Base-by-base conservation (phyloP, 305 asterid species). In the Fraxinus platypoda region DNA sequence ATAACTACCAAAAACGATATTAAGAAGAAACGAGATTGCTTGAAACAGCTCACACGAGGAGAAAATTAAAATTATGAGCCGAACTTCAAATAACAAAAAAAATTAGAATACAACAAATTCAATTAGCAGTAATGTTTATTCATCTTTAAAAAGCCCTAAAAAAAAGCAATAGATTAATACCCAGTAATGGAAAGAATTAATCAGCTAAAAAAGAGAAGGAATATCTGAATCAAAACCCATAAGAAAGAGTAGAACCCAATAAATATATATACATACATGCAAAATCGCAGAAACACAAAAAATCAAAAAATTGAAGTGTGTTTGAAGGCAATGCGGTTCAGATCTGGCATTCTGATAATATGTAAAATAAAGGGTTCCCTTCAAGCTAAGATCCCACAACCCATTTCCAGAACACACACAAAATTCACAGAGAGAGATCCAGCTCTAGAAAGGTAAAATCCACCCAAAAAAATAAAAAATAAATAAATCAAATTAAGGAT, bases 301-400 rank as follows among this genome's bases (percentile, higher is more conserved):
- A 31, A 8, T 9, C 19, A 21, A 19, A 0, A 31, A 76, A 37
- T 30, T 8, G 57, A 31, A 87, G 62, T 71, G 77, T 52, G 79
- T 76, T 76, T 78, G 70, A 37, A 49, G 59, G 77, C 68, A 83
- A 86, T 82, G 91, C 31, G 84, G 87, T 74, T 86, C 92, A 92
- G 96, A 92, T 91, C 97, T 92, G 88, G 54, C 79, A 81, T 31
- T 76, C 37, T 62, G 13, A 79, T 79, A 88, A 91, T 90, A 79
- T 81, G 83, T 57, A 75, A 38, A 79, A 64, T 17, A 26, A 81
- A 87, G 75, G 79, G 43, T 12, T 11, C 79, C 23, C 12, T 49
- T 41, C 79, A 2, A 78, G 33, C 57, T 84, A 87, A 88, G 86
- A 85, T 71, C 84, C 78, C 78, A 74, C 84, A 81, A 78, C 75